Evolutionary conservation across 1,284 basidiomycete species (phyloP).

Genomic region (Acaromyces ingoldii): DNA sequence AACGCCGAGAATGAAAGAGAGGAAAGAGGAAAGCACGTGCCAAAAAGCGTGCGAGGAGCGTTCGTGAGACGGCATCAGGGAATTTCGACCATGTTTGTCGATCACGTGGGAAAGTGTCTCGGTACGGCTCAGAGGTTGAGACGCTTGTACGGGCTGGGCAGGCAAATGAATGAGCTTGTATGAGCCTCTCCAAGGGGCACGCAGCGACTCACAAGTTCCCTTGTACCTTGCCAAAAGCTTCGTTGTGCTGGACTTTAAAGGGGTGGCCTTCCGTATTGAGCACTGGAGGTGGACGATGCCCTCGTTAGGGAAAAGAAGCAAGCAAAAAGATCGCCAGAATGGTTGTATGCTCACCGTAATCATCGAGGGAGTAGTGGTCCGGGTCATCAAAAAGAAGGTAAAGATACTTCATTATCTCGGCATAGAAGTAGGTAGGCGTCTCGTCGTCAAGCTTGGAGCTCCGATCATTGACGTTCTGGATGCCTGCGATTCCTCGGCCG

Average conservation of each 20-base stretch:
- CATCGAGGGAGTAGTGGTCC: conserved; percentile 1
- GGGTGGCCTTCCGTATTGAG: conserved; percentile 4
- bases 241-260: neutral
- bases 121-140: neutral
- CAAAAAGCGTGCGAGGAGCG: neutral
- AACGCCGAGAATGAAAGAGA: neutral
- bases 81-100: neutral
- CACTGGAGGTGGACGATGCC: too few species aligned
- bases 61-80: neutral
- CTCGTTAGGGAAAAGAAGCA: too few species aligned
- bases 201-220: too few species aligned
- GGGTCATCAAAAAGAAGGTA: conserved; percentile 7
- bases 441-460: neutral
- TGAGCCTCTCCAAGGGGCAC: too few species aligned
- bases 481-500: neutral
- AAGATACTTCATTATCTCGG: conserved; percentile 3
- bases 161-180: neutral
- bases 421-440: neutral
- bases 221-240: conserved; percentile 1
- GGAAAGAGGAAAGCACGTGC: neutral
- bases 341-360: too few species aligned
- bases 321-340: too few species aligned
- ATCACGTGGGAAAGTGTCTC: neutral
- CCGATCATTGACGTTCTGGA: conserved; percentile 1
- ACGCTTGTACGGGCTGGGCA: neutral